Evolutionary conservation across 495 filamentous ascomycete genomes (phyloP).

Genomic region (Durotheca rogersii): DNA sequence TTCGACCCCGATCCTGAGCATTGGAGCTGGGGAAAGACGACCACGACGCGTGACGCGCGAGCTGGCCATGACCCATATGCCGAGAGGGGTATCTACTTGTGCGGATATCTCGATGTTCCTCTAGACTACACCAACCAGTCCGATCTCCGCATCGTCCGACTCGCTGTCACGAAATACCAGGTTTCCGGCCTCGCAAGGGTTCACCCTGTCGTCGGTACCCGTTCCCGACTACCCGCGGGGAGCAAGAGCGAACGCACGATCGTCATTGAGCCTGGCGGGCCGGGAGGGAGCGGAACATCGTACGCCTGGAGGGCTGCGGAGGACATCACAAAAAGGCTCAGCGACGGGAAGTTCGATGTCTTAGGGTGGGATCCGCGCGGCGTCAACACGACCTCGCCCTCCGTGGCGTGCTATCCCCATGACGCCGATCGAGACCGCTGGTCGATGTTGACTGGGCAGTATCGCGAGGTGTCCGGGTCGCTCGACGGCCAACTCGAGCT

Average conservation of each 20-base stretch:
- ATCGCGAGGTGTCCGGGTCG: conserved; percentile 37
- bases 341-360: conserved; percentile 48
- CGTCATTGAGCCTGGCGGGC: conserved; percentile 50
- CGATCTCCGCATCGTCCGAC: conserved; percentile 43
- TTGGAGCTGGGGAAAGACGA: conserved; percentile 44
- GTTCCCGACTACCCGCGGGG: conserved; percentile 15
- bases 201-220: not conserved
- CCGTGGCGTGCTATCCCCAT: conserved; percentile 51
- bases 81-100: conserved; percentile 47
- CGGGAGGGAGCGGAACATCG: conserved; percentile 46
- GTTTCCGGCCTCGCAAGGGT: conserved; percentile 43
- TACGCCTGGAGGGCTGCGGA: conserved; percentile 42
- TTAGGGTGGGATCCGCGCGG: conserved; percentile 60
- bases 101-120: conserved; percentile 49
- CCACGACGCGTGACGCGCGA: not conserved
- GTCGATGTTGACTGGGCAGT: conserved; percentile 41
- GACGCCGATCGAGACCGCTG: conserved; percentile 46
- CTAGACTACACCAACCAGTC: conserved; percentile 49
- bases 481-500: conserved; percentile 40
- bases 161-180: conserved; percentile 48
- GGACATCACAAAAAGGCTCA: conserved; percentile 40
- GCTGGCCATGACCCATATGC: conserved; percentile 36
- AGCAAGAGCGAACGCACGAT: conserved; percentile 49
- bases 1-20: conserved; percentile 45
- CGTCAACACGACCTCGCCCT: conserved; percentile 52